phyloP scores from a whole-genome alignment of 2,329 filamentous ascomycete species.

The Diaporthe sp. region DNA sequence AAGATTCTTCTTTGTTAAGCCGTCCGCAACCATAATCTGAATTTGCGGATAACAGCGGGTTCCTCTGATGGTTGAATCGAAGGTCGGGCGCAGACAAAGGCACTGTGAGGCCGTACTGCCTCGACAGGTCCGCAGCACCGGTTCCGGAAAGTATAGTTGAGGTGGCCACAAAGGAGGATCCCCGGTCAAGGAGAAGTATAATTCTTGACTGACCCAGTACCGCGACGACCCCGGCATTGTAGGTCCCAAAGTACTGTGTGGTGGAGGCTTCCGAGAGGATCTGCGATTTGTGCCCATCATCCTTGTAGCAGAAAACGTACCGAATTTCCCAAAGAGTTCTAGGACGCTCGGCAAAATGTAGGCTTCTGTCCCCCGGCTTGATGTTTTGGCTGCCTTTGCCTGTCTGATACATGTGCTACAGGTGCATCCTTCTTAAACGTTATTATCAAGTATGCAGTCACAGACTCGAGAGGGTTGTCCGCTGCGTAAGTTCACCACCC shows the following conservation, averaged over 20 bases:
- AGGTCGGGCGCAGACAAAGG: not conserved
- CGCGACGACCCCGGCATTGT: not conserved
- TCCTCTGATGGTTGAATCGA: not conserved
- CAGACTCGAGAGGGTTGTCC: not conserved
- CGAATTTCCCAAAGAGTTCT: not conserved
- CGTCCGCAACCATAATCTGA: not conserved
- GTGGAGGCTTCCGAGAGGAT: not conserved
- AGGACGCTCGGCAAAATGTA: not conserved
- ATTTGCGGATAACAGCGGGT: not conserved
- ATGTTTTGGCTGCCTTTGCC: not conserved
- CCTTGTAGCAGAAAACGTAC: no score
- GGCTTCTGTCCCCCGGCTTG: no score
- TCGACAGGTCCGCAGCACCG: not conserved
- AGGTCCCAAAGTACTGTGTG: not conserved
- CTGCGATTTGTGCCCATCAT: not conserved
- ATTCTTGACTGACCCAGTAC: not conserved
- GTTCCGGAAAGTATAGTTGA: not conserved
- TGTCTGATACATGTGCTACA: not conserved
- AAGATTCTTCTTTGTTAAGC: not conserved
- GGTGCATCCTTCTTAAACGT: conserved; percentile 1
- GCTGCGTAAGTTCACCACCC: not conserved
- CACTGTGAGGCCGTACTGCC: no score
- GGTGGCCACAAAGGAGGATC: not conserved
- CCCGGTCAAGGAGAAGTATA: not conserved
- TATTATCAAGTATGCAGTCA: not conserved